Percentiles rank a stretch among this genome's conserved stretches.
Evolutionary conservation across 2,329 filamentous ascomycete genomes (phyloP).

Genomic region (Calonectria montana): DNA sequence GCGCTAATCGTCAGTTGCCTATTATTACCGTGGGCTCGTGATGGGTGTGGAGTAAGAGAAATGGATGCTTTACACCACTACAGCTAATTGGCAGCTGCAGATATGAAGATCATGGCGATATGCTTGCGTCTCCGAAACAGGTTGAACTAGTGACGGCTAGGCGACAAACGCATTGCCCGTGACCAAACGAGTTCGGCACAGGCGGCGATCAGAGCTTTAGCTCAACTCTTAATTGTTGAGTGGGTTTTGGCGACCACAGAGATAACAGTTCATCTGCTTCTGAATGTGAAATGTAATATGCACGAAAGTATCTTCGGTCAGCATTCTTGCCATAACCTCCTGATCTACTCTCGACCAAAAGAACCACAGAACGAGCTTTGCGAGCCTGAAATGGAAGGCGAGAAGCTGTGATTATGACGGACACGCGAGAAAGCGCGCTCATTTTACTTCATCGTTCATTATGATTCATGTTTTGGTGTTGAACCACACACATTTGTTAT

Average conservation of each 20-base stretch:
- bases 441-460: neutral
- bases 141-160: neutral
- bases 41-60: neutral
- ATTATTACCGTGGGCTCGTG: neutral
- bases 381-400: constrained; percentile 16
- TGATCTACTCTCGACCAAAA: neutral
- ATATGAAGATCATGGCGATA: neutral
- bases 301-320: neutral
- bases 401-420: neutral
- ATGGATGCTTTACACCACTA: neutral
- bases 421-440: neutral
- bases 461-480: neutral
- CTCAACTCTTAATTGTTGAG: neutral
- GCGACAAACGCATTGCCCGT: neutral
- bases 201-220: neutral
- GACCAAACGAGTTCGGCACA: neutral
- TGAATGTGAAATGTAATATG: neutral
- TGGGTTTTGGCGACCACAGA: neutral
- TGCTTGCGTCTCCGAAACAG: neutral
- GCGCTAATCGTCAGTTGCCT: neutral
- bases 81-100: neutral
- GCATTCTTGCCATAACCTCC: neutral
- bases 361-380: neutral
- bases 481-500: neutral
- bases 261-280: neutral